These are phyloP conservation scores for Brassica carinata DNA, from an alignment of 345 rosid species.

Conservation along the genomic window DNA sequence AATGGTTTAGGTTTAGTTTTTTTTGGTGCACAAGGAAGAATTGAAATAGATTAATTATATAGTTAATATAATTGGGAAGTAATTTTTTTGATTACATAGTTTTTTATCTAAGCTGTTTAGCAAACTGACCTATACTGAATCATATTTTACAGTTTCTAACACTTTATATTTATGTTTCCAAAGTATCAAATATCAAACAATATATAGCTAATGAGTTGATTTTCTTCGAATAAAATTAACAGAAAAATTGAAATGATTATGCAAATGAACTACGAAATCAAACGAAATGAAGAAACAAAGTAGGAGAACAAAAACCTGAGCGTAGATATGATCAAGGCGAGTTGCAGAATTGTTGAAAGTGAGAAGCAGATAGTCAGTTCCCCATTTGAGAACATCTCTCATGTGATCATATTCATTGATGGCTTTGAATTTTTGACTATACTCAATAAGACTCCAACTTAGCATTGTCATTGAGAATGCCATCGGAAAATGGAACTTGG, in stretches of 20 bases:
- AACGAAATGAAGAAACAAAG: neutral
- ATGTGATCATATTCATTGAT: conserved; percentile 62
- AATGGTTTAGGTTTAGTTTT: neutral
- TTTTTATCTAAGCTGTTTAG: neutral
- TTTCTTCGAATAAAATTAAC: neutral
- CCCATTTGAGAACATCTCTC: conserved; percentile 76
- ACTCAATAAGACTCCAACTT: conserved; percentile 93
- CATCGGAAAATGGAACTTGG: conserved; percentile 88
- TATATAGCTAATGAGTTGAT: neutral
- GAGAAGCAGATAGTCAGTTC: conserved; percentile 79
- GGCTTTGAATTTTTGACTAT: conserved; percentile 62
- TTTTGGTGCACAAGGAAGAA: neutral
- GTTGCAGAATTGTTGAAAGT: conserved; percentile 75
- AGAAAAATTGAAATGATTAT: neutral
- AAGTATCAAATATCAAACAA: conserved; percentile 1
- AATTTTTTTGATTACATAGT: neutral
- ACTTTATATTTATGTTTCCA: neutral
- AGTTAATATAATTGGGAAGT: neutral
- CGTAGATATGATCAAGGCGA: conserved; percentile 57
- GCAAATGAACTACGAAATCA: neutral
- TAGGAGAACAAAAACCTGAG: conserved; percentile 48
- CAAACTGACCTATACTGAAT: neutral
- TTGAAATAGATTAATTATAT: neutral
- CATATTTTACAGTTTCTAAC: neutral
- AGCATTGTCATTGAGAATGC: conserved; percentile 87